Evolutionary conservation across 805 yeast genomes (phyloP).

Genomic region (Suhomyces faveliae): DNA sequence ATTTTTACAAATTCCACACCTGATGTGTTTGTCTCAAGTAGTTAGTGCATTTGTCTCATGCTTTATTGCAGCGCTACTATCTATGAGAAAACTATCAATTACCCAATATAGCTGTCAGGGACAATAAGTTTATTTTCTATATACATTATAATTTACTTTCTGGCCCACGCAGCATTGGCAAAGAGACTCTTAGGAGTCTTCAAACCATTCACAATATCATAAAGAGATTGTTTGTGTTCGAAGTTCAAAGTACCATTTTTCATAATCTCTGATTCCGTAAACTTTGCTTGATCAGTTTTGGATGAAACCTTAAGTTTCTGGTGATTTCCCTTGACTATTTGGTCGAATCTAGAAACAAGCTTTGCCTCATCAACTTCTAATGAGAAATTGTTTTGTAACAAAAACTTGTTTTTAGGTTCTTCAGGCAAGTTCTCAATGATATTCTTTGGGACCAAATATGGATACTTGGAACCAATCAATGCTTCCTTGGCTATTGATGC

Average conservation of each 20-base stretch:
- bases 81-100: too few relatives aligned
- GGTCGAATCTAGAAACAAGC: constrained; percentile 25
- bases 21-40: background rate
- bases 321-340: constrained; percentile 34
- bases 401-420: constrained; percentile 26
- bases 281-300: constrained; percentile 15
- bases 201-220: constrained; percentile 30
- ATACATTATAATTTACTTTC: constrained; percentile 6
- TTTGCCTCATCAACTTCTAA: constrained; percentile 21
- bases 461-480: constrained; percentile 39
- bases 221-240: constrained; percentile 28
- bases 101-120: background rate
- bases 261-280: constrained; percentile 24
- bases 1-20: background rate
- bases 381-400: constrained; percentile 30
- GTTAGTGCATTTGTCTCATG: background rate
- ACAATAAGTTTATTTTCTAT: background rate
- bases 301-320: constrained; percentile 12
- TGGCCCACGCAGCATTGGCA: constrained; percentile 27
- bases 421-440: constrained; percentile 25
- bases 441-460: constrained; percentile 36
- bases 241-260: constrained; percentile 29
- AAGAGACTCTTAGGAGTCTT: constrained; percentile 25
- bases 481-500: constrained; percentile 41
- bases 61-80: too few relatives aligned